Percentiles rank a stretch among this genome's conserved stretches.
Conservation (phyloP, 768 basidiomycete genomes). For the Cyclocybe cylindracea region DNA sequence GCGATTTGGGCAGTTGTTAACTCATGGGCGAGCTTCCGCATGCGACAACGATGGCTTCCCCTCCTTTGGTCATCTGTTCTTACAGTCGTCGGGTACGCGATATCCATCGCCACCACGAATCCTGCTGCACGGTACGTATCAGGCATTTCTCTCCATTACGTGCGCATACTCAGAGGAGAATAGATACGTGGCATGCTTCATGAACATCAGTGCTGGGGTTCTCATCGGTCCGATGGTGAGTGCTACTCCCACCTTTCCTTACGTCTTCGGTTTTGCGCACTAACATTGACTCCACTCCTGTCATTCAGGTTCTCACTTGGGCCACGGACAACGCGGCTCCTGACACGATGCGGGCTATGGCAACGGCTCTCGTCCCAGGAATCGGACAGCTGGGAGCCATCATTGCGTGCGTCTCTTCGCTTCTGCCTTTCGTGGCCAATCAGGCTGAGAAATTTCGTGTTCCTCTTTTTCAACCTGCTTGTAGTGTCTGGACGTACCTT, state of each 20-base stretch:
- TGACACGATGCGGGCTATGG: conserved; percentile 45
- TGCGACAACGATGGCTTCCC: conserved; percentile 29
- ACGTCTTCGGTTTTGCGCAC: not conserved
- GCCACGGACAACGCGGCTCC: conserved; percentile 48
- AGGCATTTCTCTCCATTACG: not conserved
- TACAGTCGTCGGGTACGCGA: conserved; percentile 40
- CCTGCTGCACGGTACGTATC: conserved; percentile 29
- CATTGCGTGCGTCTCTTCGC: conserved; percentile 34
- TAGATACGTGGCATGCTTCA: conserved; percentile 45
- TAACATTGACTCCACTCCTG: not conserved
- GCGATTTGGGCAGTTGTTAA: conserved; percentile 36
- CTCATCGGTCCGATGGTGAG: conserved; percentile 32
- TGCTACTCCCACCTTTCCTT: too few relatives aligned
- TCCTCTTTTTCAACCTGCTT: not conserved
- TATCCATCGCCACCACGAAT: conserved; percentile 38
- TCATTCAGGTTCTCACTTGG: conserved; percentile 38
- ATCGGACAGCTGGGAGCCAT: conserved; percentile 43
- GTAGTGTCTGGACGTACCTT: conserved; percentile 46
- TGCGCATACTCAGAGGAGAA: conserved; percentile 12
- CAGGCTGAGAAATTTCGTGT: not conserved
- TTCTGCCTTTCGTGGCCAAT: not conserved
- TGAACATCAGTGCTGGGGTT: conserved; percentile 35
- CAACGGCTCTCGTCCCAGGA: conserved; percentile 42
- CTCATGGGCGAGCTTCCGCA: conserved; percentile 33
- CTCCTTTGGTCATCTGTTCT: conserved; percentile 32